Conservation (phyloP, 768 basidiomycete species). For the Boletus vinaceobasis region DNA sequence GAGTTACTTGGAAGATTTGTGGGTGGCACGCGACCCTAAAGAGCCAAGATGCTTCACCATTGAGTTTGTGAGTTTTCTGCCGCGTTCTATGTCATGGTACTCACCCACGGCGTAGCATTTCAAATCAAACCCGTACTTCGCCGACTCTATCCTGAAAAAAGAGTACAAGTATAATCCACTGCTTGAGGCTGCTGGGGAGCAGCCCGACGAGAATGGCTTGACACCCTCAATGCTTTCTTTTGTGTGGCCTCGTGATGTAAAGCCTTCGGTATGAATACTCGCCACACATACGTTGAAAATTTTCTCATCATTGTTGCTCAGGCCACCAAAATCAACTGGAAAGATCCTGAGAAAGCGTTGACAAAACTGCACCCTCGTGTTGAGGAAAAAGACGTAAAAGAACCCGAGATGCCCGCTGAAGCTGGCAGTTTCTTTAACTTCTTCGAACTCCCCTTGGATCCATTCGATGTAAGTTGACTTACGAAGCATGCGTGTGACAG, state of each 20-base stretch:
- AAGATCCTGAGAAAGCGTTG: conserved; percentile 69
- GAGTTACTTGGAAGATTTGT: conserved; percentile 81
- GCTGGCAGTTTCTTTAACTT: conserved; percentile 87
- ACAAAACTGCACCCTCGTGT: conserved; percentile 76
- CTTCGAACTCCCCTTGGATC: conserved; percentile 66
- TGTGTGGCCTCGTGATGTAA: conserved; percentile 72
- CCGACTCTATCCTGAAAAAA: conserved; percentile 72
- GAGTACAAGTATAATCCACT: conserved; percentile 71
- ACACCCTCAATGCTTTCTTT: conserved; percentile 78
- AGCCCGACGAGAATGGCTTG: conserved; percentile 69
- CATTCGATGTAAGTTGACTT: conserved; percentile 55
- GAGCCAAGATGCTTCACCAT: conserved; percentile 83
- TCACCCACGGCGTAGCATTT: conserved; percentile 52
- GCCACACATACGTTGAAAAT: background rate
- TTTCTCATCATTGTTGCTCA: conserved; percentile 26
- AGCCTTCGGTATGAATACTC: conserved; percentile 51
- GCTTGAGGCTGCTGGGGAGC: conserved; percentile 49
- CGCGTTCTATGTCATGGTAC: background rate
- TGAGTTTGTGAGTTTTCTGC: conserved; percentile 70
- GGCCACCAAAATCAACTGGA: conserved; percentile 76
- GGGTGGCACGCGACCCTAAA: conserved; percentile 67
- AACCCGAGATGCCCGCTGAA: conserved; percentile 57
- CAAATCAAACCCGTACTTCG: conserved; percentile 84
- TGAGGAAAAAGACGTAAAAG: conserved; percentile 51
- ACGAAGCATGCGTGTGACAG: background rate